A percentile compares a stretch with the other conserved stretches of the same genome.
These are phyloP conservation scores for Biscutella auriculata DNA, from an alignment of 441 rosid species.

Conservation along the genomic window DNA sequence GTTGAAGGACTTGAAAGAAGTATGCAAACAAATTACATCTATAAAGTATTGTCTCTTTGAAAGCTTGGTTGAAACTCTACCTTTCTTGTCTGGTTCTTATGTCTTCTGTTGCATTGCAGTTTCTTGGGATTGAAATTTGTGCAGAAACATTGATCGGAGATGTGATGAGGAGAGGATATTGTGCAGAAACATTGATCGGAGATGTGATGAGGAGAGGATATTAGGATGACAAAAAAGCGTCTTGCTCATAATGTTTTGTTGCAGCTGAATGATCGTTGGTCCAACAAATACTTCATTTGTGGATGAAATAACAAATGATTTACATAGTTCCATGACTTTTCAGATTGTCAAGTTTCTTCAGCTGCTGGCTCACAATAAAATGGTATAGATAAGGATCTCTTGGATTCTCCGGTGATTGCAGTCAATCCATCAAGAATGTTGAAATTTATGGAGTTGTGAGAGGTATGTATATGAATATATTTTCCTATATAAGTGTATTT, in stretches of 20 bases:
- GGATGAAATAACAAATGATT: constrained; percentile 67
- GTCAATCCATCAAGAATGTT: no score
- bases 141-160: constrained; percentile 48
- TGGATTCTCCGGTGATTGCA: no score
- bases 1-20: constrained; percentile 34
- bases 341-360: constrained; percentile 54
- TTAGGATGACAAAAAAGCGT: constrained; percentile 35
- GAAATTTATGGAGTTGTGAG: no score
- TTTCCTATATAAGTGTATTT: no score
- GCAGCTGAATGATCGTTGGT: constrained; percentile 49
- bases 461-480: no score
- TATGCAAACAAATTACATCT: constrained; percentile 50
- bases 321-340: constrained; percentile 66
- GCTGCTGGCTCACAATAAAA: constrained; percentile 47
- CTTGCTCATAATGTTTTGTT: constrained; percentile 20
- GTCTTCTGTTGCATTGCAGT: constrained; percentile 24
- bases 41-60: constrained; percentile 30
- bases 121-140: constrained; percentile 55
- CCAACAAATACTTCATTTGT: constrained; percentile 51
- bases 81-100: not conserved
- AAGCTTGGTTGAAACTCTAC: not conserved
- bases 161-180: constrained; percentile 47
- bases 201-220: constrained; percentile 47
- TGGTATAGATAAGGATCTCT: no score
- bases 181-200: constrained; percentile 30